Percentiles rank a stretch among this genome's conserved stretches.
These are phyloP conservation scores for Aspergillus egyptiacus DNA, from an alignment of 495 filamentous ascomycete species.

Conservation along the genomic window DNA sequence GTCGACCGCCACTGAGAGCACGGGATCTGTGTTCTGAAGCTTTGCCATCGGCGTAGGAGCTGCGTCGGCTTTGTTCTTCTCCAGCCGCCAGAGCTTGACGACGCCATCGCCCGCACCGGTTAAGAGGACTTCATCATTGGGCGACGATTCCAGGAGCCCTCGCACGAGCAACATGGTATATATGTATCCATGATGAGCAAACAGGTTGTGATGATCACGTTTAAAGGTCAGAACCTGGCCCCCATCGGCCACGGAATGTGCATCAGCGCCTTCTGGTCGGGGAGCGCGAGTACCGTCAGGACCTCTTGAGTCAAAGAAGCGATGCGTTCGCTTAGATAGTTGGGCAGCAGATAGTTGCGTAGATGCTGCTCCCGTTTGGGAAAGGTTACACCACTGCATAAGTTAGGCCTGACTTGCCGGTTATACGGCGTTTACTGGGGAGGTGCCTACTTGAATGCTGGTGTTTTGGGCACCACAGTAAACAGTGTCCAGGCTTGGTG, in stretches of 20 bases:
- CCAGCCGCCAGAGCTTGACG: constrained; percentile 82
- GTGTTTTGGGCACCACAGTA: constrained; percentile 95
- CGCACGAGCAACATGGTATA: constrained; percentile 86
- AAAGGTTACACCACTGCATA: constrained; percentile 57
- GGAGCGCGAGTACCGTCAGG: constrained; percentile 75
- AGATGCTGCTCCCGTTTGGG: constrained; percentile 48
- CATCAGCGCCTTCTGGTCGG: constrained; percentile 45
- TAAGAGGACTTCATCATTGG: constrained; percentile 71
- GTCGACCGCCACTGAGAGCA: constrained; percentile 77
- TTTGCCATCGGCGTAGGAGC: constrained; percentile 52
- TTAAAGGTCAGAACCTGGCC: constrained; percentile 75
- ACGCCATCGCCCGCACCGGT: constrained; percentile 91
- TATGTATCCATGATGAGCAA: constrained; percentile 90
- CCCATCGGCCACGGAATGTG: constrained; percentile 38
- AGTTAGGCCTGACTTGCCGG: constrained; percentile 7
- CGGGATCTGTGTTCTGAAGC: constrained; percentile 75
- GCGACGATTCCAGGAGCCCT: constrained; percentile 55
- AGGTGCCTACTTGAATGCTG: constrained; percentile 62
- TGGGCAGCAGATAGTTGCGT: constrained; percentile 60
- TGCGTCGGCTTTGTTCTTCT: constrained; percentile 39
- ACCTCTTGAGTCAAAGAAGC: constrained; percentile 90
- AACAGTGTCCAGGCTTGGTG: constrained; percentile 65
- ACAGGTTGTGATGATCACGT: constrained; percentile 72
- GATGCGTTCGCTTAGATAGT: constrained; percentile 74
- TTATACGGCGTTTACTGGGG: not conserved